These are phyloP conservation scores for Boletus sp. DNA, from an alignment of 768 basidiomycete species.

Conservation along the genomic window DNA sequence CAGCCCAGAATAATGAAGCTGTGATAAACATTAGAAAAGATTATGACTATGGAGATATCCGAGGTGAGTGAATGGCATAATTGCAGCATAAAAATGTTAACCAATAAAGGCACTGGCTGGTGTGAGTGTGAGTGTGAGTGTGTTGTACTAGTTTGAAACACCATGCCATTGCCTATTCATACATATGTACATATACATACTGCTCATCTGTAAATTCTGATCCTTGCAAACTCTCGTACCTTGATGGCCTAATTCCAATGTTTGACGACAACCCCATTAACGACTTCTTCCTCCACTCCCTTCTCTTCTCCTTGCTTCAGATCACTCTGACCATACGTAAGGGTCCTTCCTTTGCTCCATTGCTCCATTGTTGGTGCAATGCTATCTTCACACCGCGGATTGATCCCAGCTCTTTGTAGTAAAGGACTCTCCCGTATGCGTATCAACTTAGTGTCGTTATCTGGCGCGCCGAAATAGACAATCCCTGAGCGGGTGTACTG, in stretches of 20 bases:
- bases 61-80: no score
- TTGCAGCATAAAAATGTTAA: no score
- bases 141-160: no score
- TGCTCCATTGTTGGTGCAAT: slow-evolving; percentile 49
- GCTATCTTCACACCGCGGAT: slow-evolving; percentile 34
- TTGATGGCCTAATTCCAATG: slow-evolving; percentile 47
- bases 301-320: slow-evolving; percentile 40
- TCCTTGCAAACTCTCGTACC: background rate
- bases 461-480: slow-evolving; percentile 54
- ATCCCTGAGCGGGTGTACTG: slow-evolving; percentile 48
- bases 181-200: background rate
- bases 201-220: no score
- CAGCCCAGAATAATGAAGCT: no score
- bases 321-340: slow-evolving; percentile 48
- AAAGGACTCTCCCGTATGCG: slow-evolving; percentile 49
- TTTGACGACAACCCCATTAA: slow-evolving; percentile 53
- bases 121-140: no score
- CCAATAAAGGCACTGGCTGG: no score
- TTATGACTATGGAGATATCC: no score
- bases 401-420: slow-evolving; percentile 42
- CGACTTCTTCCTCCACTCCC: slow-evolving; percentile 51
- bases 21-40: no score
- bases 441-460: slow-evolving; percentile 46
- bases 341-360: slow-evolving; percentile 51
- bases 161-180: background rate